Evolutionary conservation across 139 green algal species (phyloP), one percentile per base, ranked within the genome.

Genomic region (Picochlorum sp.): DNA sequence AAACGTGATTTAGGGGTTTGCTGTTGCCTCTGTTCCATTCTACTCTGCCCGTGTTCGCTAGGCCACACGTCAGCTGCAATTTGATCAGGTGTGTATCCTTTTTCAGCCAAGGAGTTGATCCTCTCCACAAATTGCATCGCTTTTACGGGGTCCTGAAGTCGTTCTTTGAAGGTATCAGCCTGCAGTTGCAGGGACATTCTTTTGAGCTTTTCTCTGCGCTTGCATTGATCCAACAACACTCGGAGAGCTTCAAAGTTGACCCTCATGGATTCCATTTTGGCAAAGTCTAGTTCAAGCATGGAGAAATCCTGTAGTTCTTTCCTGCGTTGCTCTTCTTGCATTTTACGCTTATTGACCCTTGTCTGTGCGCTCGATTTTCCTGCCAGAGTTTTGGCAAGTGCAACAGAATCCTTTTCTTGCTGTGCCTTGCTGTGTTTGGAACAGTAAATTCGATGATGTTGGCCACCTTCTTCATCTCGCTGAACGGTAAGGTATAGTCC

Each of bases 381-480:
- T 46, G 14, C 15, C 61, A 52, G 50, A 38, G 68, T 37, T 20
- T 18, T 16, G 18, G 64, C 57, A 34, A 32, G 38, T 6, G 23
- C 46, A 18, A 45, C 23, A 7, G 56, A 37, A 57, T 88, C 82
- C 23, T 72, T 74, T 23, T 77, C 61, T 28, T 68, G 71, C 64
- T 83, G 67, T 23, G 45, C 61, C 18, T 69, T 65, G 58, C 74
- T 79, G 72, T 93, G 86, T 68, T 80, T 65, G 2, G 73, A 62
- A 74, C 88, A 95, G 68, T 88, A 92, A 15, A 74, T 66, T 18
- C 78, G 69, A 69, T 87, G 82, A 56, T 75, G 59, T 52, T 62
- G 45, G 2, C 34, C 56, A 2, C 63, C 50, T 15, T 38, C 14
- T 56, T 56, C 49, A 16, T 70, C 47, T 15, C 26, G 30, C 6